Conservation (phyloP, 192 early-diverging fungal genomes). For the Podochytrium sp. region DNA sequence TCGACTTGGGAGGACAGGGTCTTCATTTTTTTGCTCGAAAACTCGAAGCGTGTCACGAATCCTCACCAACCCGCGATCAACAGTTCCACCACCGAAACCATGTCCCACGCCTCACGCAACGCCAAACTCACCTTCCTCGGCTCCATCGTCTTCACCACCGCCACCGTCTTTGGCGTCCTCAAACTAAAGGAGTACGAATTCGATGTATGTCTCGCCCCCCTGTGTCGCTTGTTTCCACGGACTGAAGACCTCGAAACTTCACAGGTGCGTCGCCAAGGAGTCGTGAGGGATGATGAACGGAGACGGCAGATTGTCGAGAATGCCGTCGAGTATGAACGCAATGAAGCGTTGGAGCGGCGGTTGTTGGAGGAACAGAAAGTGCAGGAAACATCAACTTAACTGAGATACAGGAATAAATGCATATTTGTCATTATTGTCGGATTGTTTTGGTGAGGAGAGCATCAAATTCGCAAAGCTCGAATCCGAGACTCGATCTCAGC, state of each 20-base stretch:
- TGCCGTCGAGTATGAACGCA: conserved; percentile 28
- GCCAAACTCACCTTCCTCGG: conserved; percentile 14
- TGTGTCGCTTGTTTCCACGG: not conserved
- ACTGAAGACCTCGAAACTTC: not conserved
- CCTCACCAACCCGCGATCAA: too few relatives aligned
- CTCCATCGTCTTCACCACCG: conserved; percentile 28
- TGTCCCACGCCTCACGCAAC: not conserved
- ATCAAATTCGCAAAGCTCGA: too few relatives aligned
- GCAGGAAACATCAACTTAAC: conserved; percentile 3
- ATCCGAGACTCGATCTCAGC: too few relatives aligned
- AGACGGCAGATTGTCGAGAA: conserved; percentile 25
- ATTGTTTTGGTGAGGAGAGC: too few relatives aligned
- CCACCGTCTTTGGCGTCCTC: conserved; percentile 24
- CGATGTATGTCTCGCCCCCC: not conserved
- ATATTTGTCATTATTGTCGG: too few relatives aligned
- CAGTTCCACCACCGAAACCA: not conserved
- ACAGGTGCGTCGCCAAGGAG: conserved; percentile 21
- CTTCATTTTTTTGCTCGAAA: too few relatives aligned
- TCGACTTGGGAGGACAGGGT: too few relatives aligned
- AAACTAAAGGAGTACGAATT: conserved; percentile 28
- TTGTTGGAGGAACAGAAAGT: conserved; percentile 21
- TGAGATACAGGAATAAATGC: too few relatives aligned
- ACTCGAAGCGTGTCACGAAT: too few relatives aligned
- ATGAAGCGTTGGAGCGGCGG: conserved; percentile 15
- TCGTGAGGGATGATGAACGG: conserved; percentile 27